Percentiles rank a stretch among this genome's conserved stretches.
phyloP scores from a whole-genome alignment of 2,329 filamentous ascomycete genomes.

The Monascus ruber region DNA sequence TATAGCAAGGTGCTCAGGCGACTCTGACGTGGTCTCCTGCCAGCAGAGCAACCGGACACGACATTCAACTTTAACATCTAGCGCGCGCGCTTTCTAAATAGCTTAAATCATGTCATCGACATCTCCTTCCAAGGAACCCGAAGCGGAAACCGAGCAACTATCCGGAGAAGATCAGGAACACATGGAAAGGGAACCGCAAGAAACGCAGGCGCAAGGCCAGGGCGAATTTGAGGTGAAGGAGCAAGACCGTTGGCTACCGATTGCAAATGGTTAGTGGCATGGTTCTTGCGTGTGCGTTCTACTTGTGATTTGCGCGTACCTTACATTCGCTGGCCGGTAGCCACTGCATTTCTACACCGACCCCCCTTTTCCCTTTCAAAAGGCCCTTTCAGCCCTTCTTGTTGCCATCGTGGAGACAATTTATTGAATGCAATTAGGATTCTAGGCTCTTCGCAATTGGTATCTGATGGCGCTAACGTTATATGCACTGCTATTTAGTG shows the following conservation, averaged over 20 bases:
- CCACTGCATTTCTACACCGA: conserved; percentile 17
- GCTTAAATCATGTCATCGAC: conserved; percentile 72
- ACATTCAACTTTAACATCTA: conserved; percentile 18
- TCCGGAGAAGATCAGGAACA: conserved; percentile 84
- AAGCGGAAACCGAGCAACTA: conserved; percentile 86
- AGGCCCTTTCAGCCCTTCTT: neutral
- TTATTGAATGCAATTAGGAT: neutral
- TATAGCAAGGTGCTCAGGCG: conserved; percentile 16
- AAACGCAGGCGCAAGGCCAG: conserved; percentile 63
- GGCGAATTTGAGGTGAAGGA: conserved; percentile 99
- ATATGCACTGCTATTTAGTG: conserved; percentile 81
- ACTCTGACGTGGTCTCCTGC: conserved; percentile 35
- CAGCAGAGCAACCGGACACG: conserved; percentile 27
- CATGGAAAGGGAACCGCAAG: conserved; percentile 62
- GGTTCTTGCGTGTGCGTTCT: conserved; percentile 23
- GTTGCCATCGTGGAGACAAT: neutral
- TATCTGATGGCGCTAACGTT: conserved; percentile 67
- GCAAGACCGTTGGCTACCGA: conserved; percentile 98
- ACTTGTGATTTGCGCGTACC: conserved; percentile 44
- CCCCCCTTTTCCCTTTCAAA: conserved; percentile 22
- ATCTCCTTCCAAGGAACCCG: conserved; percentile 77
- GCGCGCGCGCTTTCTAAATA: neutral
- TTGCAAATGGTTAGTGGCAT: conserved; percentile 92
- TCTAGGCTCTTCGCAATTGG: no score
- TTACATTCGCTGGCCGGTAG: conserved; percentile 21